Base-by-base conservation (phyloP, 768 basidiomycete genomes). In the Clitopilus passeckerianus region DNA sequence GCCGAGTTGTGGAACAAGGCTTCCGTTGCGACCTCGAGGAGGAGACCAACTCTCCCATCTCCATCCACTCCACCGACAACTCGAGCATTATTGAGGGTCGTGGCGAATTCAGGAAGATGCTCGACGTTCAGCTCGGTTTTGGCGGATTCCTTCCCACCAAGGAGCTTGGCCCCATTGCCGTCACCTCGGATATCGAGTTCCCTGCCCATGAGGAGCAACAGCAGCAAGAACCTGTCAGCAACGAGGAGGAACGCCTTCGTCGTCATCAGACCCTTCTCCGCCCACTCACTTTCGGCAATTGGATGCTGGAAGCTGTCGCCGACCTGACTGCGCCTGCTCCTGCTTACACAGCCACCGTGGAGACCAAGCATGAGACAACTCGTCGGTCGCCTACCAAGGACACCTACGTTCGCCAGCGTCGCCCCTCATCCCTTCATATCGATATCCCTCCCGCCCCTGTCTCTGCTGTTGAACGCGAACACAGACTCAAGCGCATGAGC, bases 1-100 rank as follows among this genome's bases (percentile, higher is more conserved):
- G 95, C 0, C 65, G 69, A 0, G 84, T 97, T 30, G 88, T 88
- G 53, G 93, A 98, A 69, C 90, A 93, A 66, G 97, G 97, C 0
- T 96, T 85, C 72, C 84, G 94, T 1, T 72, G 71, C 1, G 95
- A 96, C 67, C 80, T 98, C 55, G 91, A 93, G 68, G 70, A 63
- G 15, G 46, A 50, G 18, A 16, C 67, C 3, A 64, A 71, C 7
- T 54, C 54, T 55, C 54, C 58, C 30, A 20, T 20, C 37, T 41
- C 37, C n/a, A 53, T 46, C 33, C 53, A 41, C 15, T 30, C 27
- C 27, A 30, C 27, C n/a, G 24, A 34, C 53, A 56, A 57, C 10
- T 52, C 61, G 4, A 35, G 62, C 41, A 68, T 73, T 5, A 58
- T 61, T 1, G 67, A 61, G 0, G 71, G 68, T 8, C 72, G 71